These are phyloP conservation scores for Pseudogymnoascus sp. DNA, from an alignment of 2,329 filamentous ascomycete species.

Conservation along the genomic window DNA sequence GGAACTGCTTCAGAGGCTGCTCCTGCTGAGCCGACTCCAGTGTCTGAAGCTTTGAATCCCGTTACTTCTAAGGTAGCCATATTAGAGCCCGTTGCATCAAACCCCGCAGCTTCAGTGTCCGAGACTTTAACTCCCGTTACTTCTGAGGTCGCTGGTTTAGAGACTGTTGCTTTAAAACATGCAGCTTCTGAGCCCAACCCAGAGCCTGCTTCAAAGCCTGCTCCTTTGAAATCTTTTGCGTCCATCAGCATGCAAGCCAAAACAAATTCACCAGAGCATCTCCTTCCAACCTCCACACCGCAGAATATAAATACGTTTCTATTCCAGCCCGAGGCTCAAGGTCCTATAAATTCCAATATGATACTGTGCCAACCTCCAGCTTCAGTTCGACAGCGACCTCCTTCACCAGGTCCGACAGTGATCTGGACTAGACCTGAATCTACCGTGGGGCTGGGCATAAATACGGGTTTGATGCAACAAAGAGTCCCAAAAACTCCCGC, in stretches of 20 bases:
- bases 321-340: no score
- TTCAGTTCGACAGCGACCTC: neutral
- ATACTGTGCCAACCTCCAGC: neutral
- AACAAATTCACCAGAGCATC: no score
- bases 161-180: neutral
- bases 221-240: no score
- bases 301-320: no score
- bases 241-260: no score
- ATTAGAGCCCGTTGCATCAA: no score
- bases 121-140: neutral
- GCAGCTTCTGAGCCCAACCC: neutral
- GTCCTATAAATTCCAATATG: neutral
- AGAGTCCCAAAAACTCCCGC: neutral
- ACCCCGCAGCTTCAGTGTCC: no score
- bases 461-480: neutral
- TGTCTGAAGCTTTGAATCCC: neutral
- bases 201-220: neutral
- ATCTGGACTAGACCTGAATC: neutral
- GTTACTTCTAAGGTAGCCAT: neutral
- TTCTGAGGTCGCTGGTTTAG: neutral
- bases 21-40: no score
- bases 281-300: no score
- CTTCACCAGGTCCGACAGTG: neutral
- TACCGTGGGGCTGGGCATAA: neutral
- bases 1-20: no score